phyloP scores from a whole-genome alignment of 345 rosid species.

The Tarenaya hassleriana region DNA sequence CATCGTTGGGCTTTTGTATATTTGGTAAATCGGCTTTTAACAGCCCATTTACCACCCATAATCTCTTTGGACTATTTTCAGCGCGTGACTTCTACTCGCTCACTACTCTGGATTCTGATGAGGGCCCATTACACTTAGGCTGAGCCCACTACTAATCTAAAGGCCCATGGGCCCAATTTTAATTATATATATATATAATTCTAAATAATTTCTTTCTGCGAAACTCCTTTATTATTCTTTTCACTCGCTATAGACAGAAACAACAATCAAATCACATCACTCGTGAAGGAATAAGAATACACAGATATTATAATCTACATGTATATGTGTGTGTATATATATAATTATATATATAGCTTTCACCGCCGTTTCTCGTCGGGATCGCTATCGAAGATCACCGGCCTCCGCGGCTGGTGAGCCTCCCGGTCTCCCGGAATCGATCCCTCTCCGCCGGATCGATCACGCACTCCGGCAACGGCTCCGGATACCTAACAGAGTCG shows the following conservation, averaged over 20 bases:
- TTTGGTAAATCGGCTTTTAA: no score
- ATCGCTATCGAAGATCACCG: constrained; percentile 23
- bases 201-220: no score
- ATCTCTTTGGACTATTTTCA: no score
- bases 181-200: no score
- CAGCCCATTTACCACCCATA: no score
- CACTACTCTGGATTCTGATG: no score
- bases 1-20: no score
- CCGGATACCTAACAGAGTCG: constrained; percentile 50
- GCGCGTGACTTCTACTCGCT: no score
- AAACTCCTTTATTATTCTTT: neutral
- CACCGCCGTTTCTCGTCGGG: constrained; percentile 28
- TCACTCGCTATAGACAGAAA: constrained; percentile 19
- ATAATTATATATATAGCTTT: neutral
- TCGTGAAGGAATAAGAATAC: no score
- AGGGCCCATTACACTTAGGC: no score
- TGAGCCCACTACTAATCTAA: no score
- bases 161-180: constrained; percentile 2
- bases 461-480: constrained; percentile 58
- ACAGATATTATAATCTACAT: neutral
- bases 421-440: constrained; percentile 57
- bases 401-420: constrained; percentile 39
- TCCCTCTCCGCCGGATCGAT: constrained; percentile 41
- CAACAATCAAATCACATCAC: neutral
- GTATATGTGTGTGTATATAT: no score